phyloP scores from a whole-genome alignment of 1,139 yeast genomes.

The Sugiyamaella japonica region DNA sequence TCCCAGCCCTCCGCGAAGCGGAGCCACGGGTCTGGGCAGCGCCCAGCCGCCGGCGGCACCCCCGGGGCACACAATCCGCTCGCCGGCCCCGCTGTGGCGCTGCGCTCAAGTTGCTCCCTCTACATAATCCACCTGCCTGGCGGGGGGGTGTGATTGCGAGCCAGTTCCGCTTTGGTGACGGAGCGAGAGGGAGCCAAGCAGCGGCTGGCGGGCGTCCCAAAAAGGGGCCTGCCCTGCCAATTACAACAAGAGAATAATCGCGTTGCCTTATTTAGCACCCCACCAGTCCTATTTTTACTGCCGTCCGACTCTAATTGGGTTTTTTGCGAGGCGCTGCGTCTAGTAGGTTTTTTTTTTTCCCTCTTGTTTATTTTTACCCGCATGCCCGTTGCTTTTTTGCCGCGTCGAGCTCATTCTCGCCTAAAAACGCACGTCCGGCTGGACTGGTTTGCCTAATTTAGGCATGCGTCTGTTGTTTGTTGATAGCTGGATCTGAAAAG shows the following conservation, averaged over 20 bases:
- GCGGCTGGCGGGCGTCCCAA: too few species aligned
- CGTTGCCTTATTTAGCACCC: neutral
- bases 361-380: neutral
- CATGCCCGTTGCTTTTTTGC: neutral
- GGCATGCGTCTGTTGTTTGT: constrained; percentile 5
- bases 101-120: neutral
- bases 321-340: too few species aligned
- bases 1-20: too few species aligned
- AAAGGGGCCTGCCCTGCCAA: neutral
- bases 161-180: too few species aligned
- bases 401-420: constrained; percentile 12
- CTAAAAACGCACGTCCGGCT: neutral
- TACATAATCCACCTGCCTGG: too few species aligned
- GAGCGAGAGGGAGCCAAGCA: too few species aligned
- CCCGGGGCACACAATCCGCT: too few species aligned
- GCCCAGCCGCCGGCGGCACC: too few species aligned
- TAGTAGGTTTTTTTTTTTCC: neutral
- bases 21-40: neutral
- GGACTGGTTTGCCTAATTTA: constrained; percentile 1
- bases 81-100: neutral
- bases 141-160: too few species aligned
- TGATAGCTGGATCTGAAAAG: neutral
- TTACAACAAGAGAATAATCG: neutral
- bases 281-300: constrained; percentile 4
- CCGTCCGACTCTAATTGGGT: neutral